These are phyloP conservation scores for Medicago arabica DNA, from an alignment of 306 rosid species.

Conservation along the genomic window DNA sequence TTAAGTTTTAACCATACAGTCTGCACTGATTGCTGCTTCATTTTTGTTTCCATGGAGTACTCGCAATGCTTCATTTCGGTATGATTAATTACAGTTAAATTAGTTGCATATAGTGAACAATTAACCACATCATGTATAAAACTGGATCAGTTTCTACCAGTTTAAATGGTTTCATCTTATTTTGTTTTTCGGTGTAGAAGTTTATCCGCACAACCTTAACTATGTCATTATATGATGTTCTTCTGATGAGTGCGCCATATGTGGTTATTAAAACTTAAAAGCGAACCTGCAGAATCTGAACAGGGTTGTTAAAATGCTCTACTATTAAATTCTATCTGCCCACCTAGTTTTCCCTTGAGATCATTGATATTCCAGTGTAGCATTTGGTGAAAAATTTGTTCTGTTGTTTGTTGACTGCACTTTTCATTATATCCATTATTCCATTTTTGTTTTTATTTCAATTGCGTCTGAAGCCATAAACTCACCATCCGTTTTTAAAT, in stretches of 20 bases:
- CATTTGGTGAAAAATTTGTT: conserved; percentile 3
- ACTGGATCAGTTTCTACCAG: background rate
- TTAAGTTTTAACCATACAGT: too few species aligned
- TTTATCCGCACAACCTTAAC: background rate
- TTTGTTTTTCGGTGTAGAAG: background rate
- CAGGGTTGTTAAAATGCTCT: background rate
- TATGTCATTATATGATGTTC: background rate
- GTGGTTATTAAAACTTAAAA: conserved; percentile 13
- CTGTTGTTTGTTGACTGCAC: background rate
- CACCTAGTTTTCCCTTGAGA: background rate
- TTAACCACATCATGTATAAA: background rate
- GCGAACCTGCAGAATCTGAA: background rate
- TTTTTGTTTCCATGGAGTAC: background rate
- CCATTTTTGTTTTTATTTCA: background rate
- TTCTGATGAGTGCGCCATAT: background rate
- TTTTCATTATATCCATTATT: background rate
- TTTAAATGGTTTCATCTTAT: background rate
- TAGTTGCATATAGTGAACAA: background rate
- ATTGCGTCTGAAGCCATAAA: background rate
- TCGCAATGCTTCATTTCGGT: background rate
- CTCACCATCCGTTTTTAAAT: background rate
- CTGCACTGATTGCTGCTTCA: background rate
- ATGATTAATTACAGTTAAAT: background rate
- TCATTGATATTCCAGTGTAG: conserved; percentile 9
- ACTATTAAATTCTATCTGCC: background rate